Evolutionary conservation across 768 basidiomycete genomes (phyloP).

Genomic region (Multifurca ochricompacta): DNA sequence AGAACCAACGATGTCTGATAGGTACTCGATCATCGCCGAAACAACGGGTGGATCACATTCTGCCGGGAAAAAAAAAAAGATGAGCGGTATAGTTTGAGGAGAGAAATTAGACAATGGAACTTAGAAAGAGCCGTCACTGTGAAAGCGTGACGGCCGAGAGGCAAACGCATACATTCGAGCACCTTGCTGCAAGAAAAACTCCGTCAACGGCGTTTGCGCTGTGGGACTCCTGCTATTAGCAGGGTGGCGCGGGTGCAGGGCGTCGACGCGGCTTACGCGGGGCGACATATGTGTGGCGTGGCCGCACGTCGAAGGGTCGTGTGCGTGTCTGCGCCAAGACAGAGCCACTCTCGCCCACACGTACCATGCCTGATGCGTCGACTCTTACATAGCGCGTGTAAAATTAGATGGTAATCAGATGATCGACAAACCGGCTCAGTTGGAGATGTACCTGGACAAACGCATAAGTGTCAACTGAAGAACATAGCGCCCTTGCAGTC

Average conservation of each 20-base stretch:
- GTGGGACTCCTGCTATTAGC: conserved; percentile 15
- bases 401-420: not conserved
- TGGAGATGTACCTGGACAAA: conserved; percentile 60
- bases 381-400: conserved; percentile 40
- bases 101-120: conserved; percentile 10
- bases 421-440: not conserved
- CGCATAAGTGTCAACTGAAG: conserved; percentile 66
- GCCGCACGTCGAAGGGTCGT: conserved; percentile 68
- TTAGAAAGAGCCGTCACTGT: conserved; percentile 19
- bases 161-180: conserved; percentile 49
- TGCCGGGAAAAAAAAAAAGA: conserved; percentile 8
- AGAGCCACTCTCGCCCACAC: conserved; percentile 45
- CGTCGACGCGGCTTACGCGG: conserved; percentile 48
- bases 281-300: conserved; percentile 66
- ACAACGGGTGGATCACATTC: conserved; percentile 10
- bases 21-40: not conserved
- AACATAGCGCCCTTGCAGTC: conserved; percentile 67
- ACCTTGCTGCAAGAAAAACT: conserved; percentile 50
- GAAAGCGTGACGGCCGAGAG: conserved; percentile 25
- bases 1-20: not conserved
- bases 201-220: conserved; percentile 47
- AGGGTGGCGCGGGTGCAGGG: conserved; percentile 7
- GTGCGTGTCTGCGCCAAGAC: conserved; percentile 69
- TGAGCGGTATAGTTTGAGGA: conserved; percentile 8
- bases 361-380: conserved; percentile 37